Percentiles rank a stretch among this genome's conserved stretches.
Evolutionary conservation across 305 asterid genomes (phyloP).

Genomic region (Plantago coronopus): DNA sequence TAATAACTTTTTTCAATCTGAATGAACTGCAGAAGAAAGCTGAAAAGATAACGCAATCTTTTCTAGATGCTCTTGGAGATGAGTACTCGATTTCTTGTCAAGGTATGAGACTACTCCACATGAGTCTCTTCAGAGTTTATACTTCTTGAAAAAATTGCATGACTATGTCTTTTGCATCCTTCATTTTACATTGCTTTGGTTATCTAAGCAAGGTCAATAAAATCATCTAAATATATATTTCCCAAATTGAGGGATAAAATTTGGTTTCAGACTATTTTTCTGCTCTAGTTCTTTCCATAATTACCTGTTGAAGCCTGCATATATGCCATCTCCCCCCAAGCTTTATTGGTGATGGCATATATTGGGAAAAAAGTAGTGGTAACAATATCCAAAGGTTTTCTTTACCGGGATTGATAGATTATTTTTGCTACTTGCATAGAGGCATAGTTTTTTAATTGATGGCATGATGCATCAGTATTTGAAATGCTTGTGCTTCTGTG

Average conservation of each 20-base stretch:
- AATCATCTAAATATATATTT: not conserved
- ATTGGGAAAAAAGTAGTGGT: not conserved
- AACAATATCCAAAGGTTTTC: not conserved
- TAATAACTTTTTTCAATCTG: constrained; percentile 16
- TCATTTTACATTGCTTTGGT: not conserved
- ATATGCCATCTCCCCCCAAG: not conserved
- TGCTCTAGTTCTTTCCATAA: too few species aligned
- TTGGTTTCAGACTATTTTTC: not conserved
- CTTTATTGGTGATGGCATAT: constrained; percentile 1
- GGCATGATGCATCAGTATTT: not conserved
- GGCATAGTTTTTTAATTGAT: not conserved
- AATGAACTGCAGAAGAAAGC: constrained; percentile 56
- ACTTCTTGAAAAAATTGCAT: too few species aligned
- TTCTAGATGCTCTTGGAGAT: constrained; percentile 89
- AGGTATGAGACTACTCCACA: constrained; percentile 38
- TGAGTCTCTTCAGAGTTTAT: not conserved
- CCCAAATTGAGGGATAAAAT: not conserved
- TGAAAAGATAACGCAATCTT: constrained; percentile 52
- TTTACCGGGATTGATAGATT: not conserved
- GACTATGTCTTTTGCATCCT: not conserved
- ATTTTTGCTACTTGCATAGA: not conserved
- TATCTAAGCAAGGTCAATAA: not conserved
- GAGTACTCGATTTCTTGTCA: constrained; percentile 77
- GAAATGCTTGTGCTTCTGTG: not conserved
- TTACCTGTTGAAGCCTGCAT: not conserved